Conservation (phyloP, 805 yeast species). For the Kodamaea nitidulidarum region DNA sequence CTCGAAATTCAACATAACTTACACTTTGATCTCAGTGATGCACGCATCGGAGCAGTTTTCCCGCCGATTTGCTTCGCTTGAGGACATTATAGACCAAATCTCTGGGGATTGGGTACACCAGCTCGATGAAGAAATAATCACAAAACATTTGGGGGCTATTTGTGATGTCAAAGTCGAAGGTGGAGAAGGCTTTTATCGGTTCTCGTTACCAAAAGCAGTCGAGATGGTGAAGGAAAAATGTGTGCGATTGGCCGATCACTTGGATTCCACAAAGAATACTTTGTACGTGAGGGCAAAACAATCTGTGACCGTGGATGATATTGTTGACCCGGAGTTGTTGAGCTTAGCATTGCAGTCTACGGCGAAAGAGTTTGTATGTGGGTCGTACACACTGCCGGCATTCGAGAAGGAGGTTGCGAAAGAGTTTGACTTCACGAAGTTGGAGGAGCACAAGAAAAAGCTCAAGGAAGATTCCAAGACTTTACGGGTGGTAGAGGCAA, state of each 20-base stretch:
- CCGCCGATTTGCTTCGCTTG: conserved; percentile 33
- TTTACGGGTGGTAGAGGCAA: conserved; percentile 22
- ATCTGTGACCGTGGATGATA: conserved; percentile 3
- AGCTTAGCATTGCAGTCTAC: conserved; percentile 33
- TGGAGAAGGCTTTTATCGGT: conserved; percentile 37
- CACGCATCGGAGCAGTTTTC: conserved; percentile 18
- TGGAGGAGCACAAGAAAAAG: conserved; percentile 16
- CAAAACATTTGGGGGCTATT: conserved; percentile 10
- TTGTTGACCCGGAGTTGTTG: conserved; percentile 33
- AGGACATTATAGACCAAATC: conserved; percentile 41
- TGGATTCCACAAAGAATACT: conserved; percentile 17
- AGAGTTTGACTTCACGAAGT: conserved; percentile 18
- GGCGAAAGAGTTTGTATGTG: conserved; percentile 46
- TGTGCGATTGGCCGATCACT: conserved; percentile 24
- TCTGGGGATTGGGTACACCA: conserved; percentile 28
- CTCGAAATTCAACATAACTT: conserved; percentile 38
- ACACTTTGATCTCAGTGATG: conserved; percentile 37
- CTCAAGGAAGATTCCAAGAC: conserved; percentile 19
- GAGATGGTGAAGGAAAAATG: conserved; percentile 38
- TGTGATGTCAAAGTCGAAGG: conserved; percentile 33
- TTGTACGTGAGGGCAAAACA: conserved; percentile 5
- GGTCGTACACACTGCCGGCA: conserved; percentile 34
- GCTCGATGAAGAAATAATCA: conserved; percentile 16
- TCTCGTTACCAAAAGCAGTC: conserved; percentile 36
- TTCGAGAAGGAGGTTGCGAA: conserved; percentile 22